Evolutionary conservation across 495 filamentous ascomycete species (phyloP), one percentile per base, ranked within the genome.

Genomic region (Talaromyces nanjingensis): DNA sequence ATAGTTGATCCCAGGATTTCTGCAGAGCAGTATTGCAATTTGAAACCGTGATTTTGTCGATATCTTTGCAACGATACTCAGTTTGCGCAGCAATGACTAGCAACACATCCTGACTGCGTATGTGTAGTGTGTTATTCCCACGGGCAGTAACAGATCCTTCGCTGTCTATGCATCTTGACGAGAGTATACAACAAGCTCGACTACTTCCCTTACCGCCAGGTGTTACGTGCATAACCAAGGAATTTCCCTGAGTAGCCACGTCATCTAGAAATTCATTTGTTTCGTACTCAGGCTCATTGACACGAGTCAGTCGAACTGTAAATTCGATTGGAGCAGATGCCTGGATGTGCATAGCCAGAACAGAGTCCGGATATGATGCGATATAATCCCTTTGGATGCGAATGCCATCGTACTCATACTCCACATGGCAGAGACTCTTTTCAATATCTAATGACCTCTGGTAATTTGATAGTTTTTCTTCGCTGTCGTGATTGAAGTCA

Each of bases 401-500:
- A 37, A 75, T 65, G 16, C 72, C 69, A 12, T 69, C 58, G 34
- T 72, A 68, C 7, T 72, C 72, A 67, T 82, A 82, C 2, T 69
- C 65, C 14, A 80, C 74, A 31, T 71, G 74, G 1, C 69, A 64
- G 5, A 71, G 72, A 25, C 77, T 74, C 55, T 73, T 68, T 1
- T 61, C 65, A 7, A 79, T 67, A 63, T 83, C 76, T 57, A 85
- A 62, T n/a, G 69, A 78, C 6, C 83, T 72, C 57, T 70, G 66
- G 65, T 85, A 84, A 2, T 65, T 63, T 2, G 67, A 71, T 16
- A 80, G 65, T 7, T 70, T 64, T 5, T 69, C 61, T 0, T 60
- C 47, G 6, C 65, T 47, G 12, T 53, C 49, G 60, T 81, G 77
- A 12, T 71, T 76, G 67, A 84, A 79, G 55, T 83, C 76, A 29